phyloP scores from a whole-genome alignment of 2,329 filamentous ascomycete genomes.

The Bipolaris victoriae region DNA sequence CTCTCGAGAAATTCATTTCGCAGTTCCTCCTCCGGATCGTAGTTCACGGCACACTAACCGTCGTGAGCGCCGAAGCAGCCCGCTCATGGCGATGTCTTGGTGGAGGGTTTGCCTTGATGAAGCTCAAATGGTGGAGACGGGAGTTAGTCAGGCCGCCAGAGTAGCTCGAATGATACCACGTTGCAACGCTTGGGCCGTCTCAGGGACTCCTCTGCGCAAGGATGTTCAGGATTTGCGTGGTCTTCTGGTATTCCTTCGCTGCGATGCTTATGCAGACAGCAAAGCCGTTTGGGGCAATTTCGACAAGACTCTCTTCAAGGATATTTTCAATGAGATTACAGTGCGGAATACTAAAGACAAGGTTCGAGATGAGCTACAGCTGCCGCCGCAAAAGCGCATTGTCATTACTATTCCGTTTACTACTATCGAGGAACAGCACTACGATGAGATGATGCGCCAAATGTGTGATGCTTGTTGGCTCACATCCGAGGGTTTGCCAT shows the following conservation, averaged over 20 bases:
- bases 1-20: conserved; percentile 80
- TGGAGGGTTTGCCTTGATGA: conserved; percentile 79
- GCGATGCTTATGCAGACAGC: conserved; percentile 74
- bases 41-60: conserved; percentile 68
- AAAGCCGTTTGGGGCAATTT: conserved; percentile 72
- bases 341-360: conserved; percentile 85
- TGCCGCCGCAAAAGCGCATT: conserved; percentile 84
- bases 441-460: conserved; percentile 74
- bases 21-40: conserved; percentile 72
- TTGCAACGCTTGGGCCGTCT: conserved; percentile 88
- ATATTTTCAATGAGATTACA: conserved; percentile 73
- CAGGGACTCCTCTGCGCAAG: conserved; percentile 86
- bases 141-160: conserved; percentile 80
- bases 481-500: conserved; percentile 66
- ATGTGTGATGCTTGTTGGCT: conserved; percentile 76
- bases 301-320: conserved; percentile 69
- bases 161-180: conserved; percentile 82
- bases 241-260: conserved; percentile 78
- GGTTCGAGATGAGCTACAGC: conserved; percentile 75
- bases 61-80: conserved; percentile 72
- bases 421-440: conserved; percentile 88
- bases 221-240: conserved; percentile 80
- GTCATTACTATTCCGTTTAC: conserved; percentile 91
- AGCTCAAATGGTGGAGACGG: conserved; percentile 92
- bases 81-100: conserved; percentile 81